Percentiles rank a stretch among this genome's conserved stretches.
Conservation (phyloP, 2,329 filamentous ascomycete species). For the Alternaria arbusti region DNA sequence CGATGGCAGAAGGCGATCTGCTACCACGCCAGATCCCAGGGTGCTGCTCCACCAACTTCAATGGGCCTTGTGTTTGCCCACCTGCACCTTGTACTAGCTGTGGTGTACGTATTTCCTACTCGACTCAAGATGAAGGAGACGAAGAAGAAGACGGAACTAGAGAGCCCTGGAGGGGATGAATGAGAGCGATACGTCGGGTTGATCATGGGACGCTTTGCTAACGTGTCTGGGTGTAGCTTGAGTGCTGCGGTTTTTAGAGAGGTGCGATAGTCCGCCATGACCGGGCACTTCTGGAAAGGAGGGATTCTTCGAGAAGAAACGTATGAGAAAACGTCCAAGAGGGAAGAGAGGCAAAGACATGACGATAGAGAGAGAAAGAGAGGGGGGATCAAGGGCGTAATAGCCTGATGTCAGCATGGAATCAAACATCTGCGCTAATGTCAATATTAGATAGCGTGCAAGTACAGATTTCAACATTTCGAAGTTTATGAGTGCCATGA, state of each 20-base stretch:
- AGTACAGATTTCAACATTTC: neutral
- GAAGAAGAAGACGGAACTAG: neutral
- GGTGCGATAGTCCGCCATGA: neutral
- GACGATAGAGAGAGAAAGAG: neutral
- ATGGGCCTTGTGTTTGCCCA: neutral
- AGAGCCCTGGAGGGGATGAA: neutral
- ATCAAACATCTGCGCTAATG: neutral
- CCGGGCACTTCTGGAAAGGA: neutral
- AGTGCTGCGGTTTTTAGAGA: neutral
- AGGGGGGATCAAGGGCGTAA: neutral
- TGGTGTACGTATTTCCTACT: neutral
- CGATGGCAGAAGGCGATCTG: neutral
- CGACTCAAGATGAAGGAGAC: neutral
- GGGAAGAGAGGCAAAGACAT: neutral
- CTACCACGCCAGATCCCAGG: neutral
- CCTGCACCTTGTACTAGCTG: neutral
- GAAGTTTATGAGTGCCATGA: neutral
- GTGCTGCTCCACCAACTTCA: neutral
- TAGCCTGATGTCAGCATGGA: neutral
- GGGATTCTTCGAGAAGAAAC: neutral
- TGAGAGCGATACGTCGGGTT: neutral
- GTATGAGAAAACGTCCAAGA: neutral
- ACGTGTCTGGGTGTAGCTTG: neutral
- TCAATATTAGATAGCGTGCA: neutral
- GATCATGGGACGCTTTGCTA: neutral